These are phyloP conservation scores for Ambrosia hybrid DNA, from an alignment of 140 eudicot species.

Conservation along the genomic window DNA sequence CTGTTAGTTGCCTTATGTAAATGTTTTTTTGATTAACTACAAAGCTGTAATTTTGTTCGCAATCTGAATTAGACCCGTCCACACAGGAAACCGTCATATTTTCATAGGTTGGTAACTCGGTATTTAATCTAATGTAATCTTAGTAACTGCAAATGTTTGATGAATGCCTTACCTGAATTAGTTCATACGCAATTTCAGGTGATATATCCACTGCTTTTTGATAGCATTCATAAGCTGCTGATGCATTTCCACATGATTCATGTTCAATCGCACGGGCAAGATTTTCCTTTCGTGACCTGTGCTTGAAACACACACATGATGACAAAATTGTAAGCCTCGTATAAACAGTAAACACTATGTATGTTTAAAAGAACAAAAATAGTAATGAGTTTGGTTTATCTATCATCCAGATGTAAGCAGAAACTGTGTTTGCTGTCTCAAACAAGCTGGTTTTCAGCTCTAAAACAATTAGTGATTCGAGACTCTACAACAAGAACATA, in stretches of 20 bases:
- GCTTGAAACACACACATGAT: conserved; percentile 19
- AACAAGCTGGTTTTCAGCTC: too few relatives aligned
- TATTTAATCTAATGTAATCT: background rate
- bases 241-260: conserved; percentile 73
- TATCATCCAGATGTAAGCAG: background rate
- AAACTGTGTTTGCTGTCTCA: background rate
- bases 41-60: too few relatives aligned
- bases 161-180: conserved; percentile 64
- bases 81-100: too few relatives aligned
- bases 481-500: background rate
- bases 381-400: background rate
- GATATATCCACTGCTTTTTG: conserved; percentile 97
- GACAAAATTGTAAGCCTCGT: background rate
- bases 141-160: background rate
- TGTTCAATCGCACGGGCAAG: conserved; percentile 91
- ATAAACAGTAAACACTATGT: background rate
- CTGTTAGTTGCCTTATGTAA: too few relatives aligned
- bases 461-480: background rate
- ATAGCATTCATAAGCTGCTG: conserved; percentile 95
- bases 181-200: conserved; percentile 77
- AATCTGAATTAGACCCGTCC: too few relatives aligned
- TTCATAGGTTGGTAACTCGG: too few relatives aligned
- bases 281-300: conserved; percentile 87
- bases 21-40: too few relatives aligned
- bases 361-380: background rate